These are phyloP conservation scores for Syzygium jambos DNA, from an alignment of 345 rosid species.

Conservation along the genomic window DNA sequence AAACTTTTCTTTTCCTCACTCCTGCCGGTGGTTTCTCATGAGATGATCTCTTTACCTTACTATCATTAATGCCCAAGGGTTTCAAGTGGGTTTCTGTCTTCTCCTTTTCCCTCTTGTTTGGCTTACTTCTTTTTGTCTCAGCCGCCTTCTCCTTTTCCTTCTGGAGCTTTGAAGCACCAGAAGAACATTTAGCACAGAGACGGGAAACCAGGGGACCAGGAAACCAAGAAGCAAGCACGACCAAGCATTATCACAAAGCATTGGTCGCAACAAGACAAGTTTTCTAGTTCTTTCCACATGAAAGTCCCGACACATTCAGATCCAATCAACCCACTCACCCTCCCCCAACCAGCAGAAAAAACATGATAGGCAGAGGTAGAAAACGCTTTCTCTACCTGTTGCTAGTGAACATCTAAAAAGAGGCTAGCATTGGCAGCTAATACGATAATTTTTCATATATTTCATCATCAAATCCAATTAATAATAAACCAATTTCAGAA, in stretches of 20 bases:
- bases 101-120: conserved; percentile 21
- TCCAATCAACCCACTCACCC: background rate
- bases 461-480: background rate
- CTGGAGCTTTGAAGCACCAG: conserved; percentile 43
- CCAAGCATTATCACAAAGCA: background rate
- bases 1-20: background rate
- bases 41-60: conserved; percentile 1
- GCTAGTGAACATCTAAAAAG: background rate
- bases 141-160: conserved; percentile 19
- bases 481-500: background rate
- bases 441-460: background rate
- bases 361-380: background rate
- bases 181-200: conserved; percentile 20
- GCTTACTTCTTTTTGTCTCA: conserved; percentile 20
- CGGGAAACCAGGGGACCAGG: background rate
- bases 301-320: background rate
- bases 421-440: background rate
- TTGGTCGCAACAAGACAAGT: background rate
- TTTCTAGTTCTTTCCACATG: background rate
- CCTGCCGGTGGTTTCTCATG: background rate
- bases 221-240: conserved; percentile 6
- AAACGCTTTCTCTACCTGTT: background rate
- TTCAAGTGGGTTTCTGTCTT: conserved; percentile 9
- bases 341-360: background rate
- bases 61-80: conserved; percentile 1